Percentiles rank a stretch among this genome's conserved stretches.
These are phyloP conservation scores for Clavulina sp. DNA, from an alignment of 768 basidiomycete genomes.

Conservation along the genomic window DNA sequence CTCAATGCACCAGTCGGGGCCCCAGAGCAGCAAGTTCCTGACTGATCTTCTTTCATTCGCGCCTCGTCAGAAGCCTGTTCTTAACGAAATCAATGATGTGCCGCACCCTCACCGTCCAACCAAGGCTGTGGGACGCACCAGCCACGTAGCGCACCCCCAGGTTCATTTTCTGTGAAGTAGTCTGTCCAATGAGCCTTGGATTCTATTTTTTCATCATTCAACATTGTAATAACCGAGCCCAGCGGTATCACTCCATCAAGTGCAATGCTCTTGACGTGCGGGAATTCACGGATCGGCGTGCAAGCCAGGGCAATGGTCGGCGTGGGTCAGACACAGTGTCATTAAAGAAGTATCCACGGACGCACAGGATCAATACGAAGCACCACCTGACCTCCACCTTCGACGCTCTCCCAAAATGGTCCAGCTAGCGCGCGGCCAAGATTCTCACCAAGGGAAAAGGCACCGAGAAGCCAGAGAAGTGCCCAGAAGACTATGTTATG, in stretches of 20 bases:
- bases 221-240: too few relatives aligned
- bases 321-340: too few relatives aligned
- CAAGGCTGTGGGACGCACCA: not conserved
- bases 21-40: not conserved
- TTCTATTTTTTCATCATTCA: not conserved
- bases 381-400: not conserved
- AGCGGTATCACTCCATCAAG: too few relatives aligned
- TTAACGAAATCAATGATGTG: not conserved
- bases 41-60: not conserved
- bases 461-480: not conserved
- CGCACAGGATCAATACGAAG: not conserved
- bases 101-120: not conserved
- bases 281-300: too few relatives aligned
- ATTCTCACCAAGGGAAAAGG: not conserved
- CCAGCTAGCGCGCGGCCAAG: not conserved
- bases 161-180: not conserved
- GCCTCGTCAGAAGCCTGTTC: not conserved
- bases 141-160: not conserved
- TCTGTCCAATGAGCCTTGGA: not conserved
- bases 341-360: too few relatives aligned
- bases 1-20: not conserved
- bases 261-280: too few relatives aligned
- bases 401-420: not conserved
- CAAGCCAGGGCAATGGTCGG: too few relatives aligned
- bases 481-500: not conserved